A percentile compares a stretch with the other conserved stretches of the same genome.
phyloP scores from a whole-genome alignment of 495 filamentous ascomycete species.

The Lasiosphaeria miniovina region DNA sequence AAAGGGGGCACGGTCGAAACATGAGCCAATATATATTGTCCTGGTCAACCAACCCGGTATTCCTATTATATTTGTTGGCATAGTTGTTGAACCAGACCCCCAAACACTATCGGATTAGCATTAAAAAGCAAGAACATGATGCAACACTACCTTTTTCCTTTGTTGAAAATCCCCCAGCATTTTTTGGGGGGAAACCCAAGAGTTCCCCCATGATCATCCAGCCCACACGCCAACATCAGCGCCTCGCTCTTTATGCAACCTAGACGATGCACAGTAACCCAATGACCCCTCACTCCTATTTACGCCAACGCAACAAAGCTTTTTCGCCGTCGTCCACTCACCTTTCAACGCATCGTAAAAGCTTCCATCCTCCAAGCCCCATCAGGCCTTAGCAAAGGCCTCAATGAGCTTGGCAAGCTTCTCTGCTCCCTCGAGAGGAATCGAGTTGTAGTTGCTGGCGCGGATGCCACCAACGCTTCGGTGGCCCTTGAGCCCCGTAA shows the following conservation, averaged over 20 bases:
- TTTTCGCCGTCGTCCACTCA: not conserved
- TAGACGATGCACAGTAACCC: too few relatives aligned
- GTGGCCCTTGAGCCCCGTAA: constrained; percentile 78
- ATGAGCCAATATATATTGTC: not conserved
- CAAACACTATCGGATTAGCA: not conserved
- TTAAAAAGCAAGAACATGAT: not conserved
- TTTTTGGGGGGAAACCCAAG: not conserved
- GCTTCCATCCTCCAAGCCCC: not conserved
- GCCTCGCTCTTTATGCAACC: too few relatives aligned
- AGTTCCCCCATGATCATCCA: not conserved
- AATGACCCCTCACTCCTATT: too few relatives aligned
- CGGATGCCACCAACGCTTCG: constrained; percentile 73
- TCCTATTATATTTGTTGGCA: not conserved
- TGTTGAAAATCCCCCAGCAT: not conserved
- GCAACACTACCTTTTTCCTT: not conserved
- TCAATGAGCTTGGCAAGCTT: constrained; percentile 58
- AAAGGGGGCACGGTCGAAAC: not conserved
- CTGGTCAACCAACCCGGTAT: too few relatives aligned
- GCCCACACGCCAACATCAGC: not conserved
- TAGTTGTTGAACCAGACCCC: not conserved
- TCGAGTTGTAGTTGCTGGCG: constrained; percentile 63
- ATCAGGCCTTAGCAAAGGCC: constrained; percentile 48
- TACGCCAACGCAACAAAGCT: not conserved
- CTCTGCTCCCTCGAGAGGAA: constrained; percentile 54
- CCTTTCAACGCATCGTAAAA: not conserved